These are phyloP conservation scores for Oryza punctata DNA, from an alignment of 176 grass and related monocot genomes.

Conservation along the genomic window DNA sequence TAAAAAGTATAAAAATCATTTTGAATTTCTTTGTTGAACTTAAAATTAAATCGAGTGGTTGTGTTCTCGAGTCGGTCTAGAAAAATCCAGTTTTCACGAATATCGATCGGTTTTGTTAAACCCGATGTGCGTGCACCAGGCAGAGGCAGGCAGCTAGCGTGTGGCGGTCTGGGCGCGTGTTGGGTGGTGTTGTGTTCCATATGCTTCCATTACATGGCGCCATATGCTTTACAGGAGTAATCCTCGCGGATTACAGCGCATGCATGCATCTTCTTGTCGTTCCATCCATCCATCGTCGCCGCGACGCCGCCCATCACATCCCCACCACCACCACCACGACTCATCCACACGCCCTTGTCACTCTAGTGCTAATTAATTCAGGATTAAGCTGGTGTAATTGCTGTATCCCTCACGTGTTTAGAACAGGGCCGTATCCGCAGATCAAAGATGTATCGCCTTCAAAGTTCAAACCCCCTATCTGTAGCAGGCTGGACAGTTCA, in stretches of 20 bases:
- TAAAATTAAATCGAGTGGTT: too few relatives aligned
- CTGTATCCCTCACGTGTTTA: not conserved
- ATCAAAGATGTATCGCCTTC: not conserved
- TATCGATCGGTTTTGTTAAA: too few relatives aligned
- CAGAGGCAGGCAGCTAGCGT: not conserved
- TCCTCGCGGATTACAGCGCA: constrained; percentile 3
- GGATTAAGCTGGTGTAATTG: not conserved
- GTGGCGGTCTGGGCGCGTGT: not conserved
- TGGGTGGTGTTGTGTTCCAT: constrained; percentile 7
- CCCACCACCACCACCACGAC: not conserved
- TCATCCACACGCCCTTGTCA: too few relatives aligned
- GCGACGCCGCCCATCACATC: not conserved
- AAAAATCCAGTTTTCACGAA: too few relatives aligned
- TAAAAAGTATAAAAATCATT: too few relatives aligned
- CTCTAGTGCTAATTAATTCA: not conserved
- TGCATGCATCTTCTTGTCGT: constrained; percentile 1
- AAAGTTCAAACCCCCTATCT: not conserved
- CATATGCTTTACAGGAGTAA: constrained; percentile 19
- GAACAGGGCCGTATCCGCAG: not conserved
- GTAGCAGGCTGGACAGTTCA: not conserved
- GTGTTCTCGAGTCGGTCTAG: too few relatives aligned
- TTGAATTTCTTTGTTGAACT: too few relatives aligned
- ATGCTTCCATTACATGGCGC: constrained; percentile 17
- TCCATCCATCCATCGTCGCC: not conserved
- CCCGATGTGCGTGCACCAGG: not conserved